Conservation (phyloP, 768 basidiomycete genomes). For the Leccinum obscurum region DNA sequence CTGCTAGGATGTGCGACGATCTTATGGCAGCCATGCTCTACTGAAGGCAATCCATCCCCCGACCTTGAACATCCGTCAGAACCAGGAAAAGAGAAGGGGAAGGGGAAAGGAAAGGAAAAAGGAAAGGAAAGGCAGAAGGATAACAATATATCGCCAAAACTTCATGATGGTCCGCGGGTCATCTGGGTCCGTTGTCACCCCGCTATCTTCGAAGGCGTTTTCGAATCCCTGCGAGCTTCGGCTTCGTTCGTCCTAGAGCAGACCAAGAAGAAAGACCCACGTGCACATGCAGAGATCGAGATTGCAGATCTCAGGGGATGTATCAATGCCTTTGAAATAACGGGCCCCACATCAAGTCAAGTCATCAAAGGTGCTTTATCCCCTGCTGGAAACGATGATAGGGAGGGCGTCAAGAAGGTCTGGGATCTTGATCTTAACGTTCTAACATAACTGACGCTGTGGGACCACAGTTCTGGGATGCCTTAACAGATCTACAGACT, state of each 20-base stretch:
- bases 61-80: slow-evolving; percentile 1
- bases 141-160: slow-evolving; percentile 6
- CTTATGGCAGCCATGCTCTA: slow-evolving; percentile 61
- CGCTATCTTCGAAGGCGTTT: slow-evolving; percentile 58
- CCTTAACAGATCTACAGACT: slow-evolving; percentile 58
- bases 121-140: slow-evolving; percentile 36
- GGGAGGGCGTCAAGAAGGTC: slow-evolving; percentile 63
- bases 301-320: slow-evolving; percentile 70
- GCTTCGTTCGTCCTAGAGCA: slow-evolving; percentile 51
- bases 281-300: slow-evolving; percentile 46
- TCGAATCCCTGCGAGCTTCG: slow-evolving; percentile 48
- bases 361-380: slow-evolving; percentile 65
- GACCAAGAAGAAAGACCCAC: slow-evolving; percentile 26
- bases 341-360: slow-evolving; percentile 82
- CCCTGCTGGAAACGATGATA: slow-evolving; percentile 47
- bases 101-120: slow-evolving; percentile 20
- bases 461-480: slow-evolving; percentile 49
- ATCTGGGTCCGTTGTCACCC: slow-evolving; percentile 86
- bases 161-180: slow-evolving; percentile 34
- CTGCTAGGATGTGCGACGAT: slow-evolving; percentile 71
- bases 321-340: slow-evolving; percentile 83
- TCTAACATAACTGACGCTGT: not conserved
- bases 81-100: slow-evolving; percentile 13
- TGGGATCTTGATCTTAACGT: not conserved
- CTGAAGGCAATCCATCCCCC: not conserved